Percentiles rank a stretch among this genome's conserved stretches.
Conservation (phyloP, 2,329 filamentous ascomycete genomes). For the Fusarium oligoseptatum region DNA sequence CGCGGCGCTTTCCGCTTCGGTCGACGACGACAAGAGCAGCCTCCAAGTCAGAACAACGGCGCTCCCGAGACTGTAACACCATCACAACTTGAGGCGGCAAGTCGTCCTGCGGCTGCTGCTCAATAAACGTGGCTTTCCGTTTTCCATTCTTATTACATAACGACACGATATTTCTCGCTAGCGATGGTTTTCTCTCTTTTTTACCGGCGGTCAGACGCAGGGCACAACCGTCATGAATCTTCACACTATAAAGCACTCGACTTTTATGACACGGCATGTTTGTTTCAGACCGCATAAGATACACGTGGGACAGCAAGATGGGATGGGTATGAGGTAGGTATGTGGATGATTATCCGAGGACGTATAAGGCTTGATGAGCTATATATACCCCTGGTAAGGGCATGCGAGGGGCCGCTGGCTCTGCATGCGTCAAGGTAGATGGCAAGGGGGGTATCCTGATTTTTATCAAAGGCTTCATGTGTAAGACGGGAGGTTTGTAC, state of each 20-base stretch:
- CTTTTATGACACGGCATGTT: constrained; percentile 46
- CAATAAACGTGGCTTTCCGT: constrained; percentile 21
- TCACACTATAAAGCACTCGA: constrained; percentile 42
- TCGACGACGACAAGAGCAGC: constrained; percentile 43
- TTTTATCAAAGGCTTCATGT: constrained; percentile 35
- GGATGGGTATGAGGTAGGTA: constrained; percentile 17
- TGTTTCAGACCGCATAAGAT: constrained; percentile 38
- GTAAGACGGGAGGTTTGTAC: constrained; percentile 40
- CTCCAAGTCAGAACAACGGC: constrained; percentile 14
- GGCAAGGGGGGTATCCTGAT: constrained; percentile 25
- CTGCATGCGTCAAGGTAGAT: constrained; percentile 14
- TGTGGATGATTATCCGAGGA: constrained; percentile 17
- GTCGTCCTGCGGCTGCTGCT: constrained; percentile 44
- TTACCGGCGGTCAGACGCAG: constrained; percentile 26
- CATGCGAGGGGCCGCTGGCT: constrained; percentile 8
- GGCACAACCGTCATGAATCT: constrained; percentile 47
- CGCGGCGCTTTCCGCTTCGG: constrained; percentile 52
- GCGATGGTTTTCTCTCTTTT: constrained; percentile 51
- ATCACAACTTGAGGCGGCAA: constrained; percentile 62
- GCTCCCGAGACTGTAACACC: constrained; percentile 54
- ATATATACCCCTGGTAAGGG: constrained; percentile 39
- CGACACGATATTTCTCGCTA: constrained; percentile 40
- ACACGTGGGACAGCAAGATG: constrained; percentile 30
- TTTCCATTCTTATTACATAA: constrained; percentile 33
- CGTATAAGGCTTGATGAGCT: constrained; percentile 35